Evolutionary conservation across 2,329 filamentous ascomycete genomes (phyloP).

Genomic region (Cryphonectria naterciae): DNA sequence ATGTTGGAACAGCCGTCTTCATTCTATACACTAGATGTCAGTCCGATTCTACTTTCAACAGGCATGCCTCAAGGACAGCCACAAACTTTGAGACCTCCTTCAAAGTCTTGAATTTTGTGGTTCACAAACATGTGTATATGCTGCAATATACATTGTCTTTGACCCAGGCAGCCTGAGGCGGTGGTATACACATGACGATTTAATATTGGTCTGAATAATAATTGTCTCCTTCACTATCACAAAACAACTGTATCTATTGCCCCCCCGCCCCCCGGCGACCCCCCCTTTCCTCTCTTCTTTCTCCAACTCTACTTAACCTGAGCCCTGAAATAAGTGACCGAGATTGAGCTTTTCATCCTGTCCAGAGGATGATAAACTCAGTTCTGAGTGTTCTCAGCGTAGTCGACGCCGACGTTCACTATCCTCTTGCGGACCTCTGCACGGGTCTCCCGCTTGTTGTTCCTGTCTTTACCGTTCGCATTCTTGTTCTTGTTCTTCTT

Average conservation of each 20-base stretch:
- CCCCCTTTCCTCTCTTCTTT: background rate
- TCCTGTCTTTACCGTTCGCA: conserved; percentile 3
- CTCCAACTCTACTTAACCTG: background rate
- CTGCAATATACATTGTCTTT: background rate
- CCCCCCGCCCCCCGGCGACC: background rate
- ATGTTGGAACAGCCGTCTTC: background rate
- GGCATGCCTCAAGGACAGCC: background rate
- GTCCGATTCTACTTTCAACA: background rate
- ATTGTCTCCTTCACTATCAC: background rate
- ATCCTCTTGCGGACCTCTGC: background rate
- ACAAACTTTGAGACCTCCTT: background rate
- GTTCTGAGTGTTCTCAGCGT: conserved; percentile 4
- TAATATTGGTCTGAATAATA: background rate
- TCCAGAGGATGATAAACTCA: background rate
- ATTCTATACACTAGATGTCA: background rate
- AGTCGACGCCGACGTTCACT: background rate
- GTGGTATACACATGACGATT: background rate
- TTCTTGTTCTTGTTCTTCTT: background rate
- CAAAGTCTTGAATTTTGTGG: too few species aligned
- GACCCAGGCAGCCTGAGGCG: background rate
- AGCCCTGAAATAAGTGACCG: background rate
- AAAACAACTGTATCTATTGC: background rate
- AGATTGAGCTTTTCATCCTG: background rate
- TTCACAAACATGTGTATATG: background rate
- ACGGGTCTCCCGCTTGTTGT: conserved; percentile 5